A percentile compares a stretch with the other conserved stretches of the same genome.
These are phyloP conservation scores for Novymonas esmeraldas DNA, from an alignment of 208 protist genomes.

Conservation along the genomic window DNA sequence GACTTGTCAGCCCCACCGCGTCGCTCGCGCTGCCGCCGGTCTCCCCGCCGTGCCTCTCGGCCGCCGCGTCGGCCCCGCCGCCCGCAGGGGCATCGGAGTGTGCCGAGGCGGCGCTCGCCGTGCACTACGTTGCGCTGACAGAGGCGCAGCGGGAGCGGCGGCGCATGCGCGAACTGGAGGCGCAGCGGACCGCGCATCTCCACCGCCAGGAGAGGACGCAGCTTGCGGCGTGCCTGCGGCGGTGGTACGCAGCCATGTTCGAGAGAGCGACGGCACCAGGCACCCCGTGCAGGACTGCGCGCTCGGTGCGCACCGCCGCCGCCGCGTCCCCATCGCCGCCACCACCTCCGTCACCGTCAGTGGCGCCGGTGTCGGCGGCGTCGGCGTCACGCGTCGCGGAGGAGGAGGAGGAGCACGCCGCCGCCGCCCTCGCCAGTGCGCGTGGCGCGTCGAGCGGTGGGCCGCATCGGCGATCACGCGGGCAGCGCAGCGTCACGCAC, in stretches of 20 bases:
- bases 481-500: conserved; percentile 8
- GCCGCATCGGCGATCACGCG: neutral
- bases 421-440: neutral
- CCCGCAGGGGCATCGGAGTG: neutral
- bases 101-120: neutral
- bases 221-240: conserved; percentile 44
- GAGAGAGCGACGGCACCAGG: conserved; percentile 20
- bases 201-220: conserved; percentile 30
- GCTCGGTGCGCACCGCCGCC: neutral
- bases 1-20: neutral
- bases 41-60: conserved; percentile 6
- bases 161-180: conserved; percentile 26
- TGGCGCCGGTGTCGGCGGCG: no score
- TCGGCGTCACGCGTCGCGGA: no score
- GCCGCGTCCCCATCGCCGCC: neutral
- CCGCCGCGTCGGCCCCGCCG: neutral
- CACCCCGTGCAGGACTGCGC: no score
- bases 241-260: conserved; percentile 71
- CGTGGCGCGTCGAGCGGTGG: neutral
- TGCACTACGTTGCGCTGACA: conserved; percentile 13
- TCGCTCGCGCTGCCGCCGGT: conserved; percentile 1
- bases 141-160: conserved; percentile 20
- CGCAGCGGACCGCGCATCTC: conserved; percentile 28
- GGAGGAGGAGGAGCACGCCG: no score
- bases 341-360: no score